Percentiles rank a stretch among this genome's conserved stretches.
phyloP scores from a whole-genome alignment of 257 asterid genomes.

The Solanum pimpinellifolium region DNA sequence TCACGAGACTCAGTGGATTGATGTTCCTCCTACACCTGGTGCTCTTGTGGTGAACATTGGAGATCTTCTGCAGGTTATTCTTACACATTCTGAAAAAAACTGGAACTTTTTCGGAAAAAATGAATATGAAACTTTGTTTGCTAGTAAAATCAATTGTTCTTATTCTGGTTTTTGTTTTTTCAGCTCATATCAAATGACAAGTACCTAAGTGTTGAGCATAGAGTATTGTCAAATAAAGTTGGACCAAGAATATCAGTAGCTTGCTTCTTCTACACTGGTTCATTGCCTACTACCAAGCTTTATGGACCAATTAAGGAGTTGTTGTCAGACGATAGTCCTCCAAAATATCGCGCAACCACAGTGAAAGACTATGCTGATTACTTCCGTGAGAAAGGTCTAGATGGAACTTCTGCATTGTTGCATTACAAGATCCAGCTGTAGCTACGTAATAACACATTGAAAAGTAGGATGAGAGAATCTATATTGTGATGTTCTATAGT shows the following conservation, averaged over 20 bases:
- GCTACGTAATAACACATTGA: background rate
- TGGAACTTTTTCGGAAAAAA: background rate
- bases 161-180: background rate
- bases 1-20: conserved; percentile 26
- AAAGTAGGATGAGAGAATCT: background rate
- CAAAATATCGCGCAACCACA: conserved; percentile 25
- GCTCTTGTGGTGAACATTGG: conserved; percentile 33
- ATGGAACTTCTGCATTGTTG: conserved; percentile 28
- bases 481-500: background rate
- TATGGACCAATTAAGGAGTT: conserved; percentile 49
- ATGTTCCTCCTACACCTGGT: conserved; percentile 32
- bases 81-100: too few species aligned
- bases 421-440: conserved; percentile 22
- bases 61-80: conserved; percentile 37
- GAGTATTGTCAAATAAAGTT: conserved; percentile 23
- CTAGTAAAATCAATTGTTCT: background rate
- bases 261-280: conserved; percentile 35
- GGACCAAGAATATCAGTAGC: conserved; percentile 50
- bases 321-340: conserved; percentile 30
- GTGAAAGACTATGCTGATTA: conserved; percentile 34
- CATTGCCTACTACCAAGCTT: conserved; percentile 20
- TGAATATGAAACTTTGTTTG: background rate
- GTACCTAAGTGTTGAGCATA: conserved; percentile 35
- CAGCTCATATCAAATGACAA: conserved; percentile 46
- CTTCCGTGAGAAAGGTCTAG: conserved; percentile 35